Percentiles rank a stretch among this genome's conserved stretches.
Conservation (phyloP, 2,329 filamentous ascomycete species). For the Didymella glomerata region DNA sequence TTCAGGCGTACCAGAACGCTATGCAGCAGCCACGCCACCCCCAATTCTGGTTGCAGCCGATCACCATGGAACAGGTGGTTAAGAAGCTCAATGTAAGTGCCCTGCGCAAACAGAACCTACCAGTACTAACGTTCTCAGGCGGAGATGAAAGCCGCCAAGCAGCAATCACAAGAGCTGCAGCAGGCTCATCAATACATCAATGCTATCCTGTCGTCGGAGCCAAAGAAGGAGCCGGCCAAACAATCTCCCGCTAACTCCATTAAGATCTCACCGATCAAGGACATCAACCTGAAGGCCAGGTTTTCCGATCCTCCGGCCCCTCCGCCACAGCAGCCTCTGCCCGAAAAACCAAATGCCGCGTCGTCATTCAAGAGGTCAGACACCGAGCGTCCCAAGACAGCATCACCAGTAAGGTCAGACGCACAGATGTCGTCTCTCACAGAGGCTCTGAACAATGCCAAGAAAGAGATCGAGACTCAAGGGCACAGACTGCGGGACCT, state of each 20-base stretch:
- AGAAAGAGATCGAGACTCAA: constrained; percentile 87
- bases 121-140: constrained; percentile 62
- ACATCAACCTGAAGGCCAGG: constrained; percentile 72
- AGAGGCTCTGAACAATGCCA: constrained; percentile 83
- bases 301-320: constrained; percentile 95
- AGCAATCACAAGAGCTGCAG: constrained; percentile 85
- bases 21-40: constrained; percentile 77
- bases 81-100: constrained; percentile 80
- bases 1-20: constrained; percentile 62
- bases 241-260: constrained; percentile 54
- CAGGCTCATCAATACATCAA: constrained; percentile 84
- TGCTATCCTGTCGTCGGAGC: constrained; percentile 76
- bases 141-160: constrained; percentile 88
- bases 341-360: constrained; percentile 84
- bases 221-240: constrained; percentile 61
- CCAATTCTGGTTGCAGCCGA: constrained; percentile 85
- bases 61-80: constrained; percentile 93
- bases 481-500: constrained; percentile 80
- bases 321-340: constrained; percentile 89
- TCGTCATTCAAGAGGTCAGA: constrained; percentile 75
- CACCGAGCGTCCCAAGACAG: constrained; percentile 74
- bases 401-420: constrained; percentile 69
- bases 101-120: background rate
- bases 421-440: constrained; percentile 85
- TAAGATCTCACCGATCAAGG: constrained; percentile 63